Evolutionary conservation across 495 filamentous ascomycete genomes (phyloP).

Genomic region (Neurospora sp.): DNA sequence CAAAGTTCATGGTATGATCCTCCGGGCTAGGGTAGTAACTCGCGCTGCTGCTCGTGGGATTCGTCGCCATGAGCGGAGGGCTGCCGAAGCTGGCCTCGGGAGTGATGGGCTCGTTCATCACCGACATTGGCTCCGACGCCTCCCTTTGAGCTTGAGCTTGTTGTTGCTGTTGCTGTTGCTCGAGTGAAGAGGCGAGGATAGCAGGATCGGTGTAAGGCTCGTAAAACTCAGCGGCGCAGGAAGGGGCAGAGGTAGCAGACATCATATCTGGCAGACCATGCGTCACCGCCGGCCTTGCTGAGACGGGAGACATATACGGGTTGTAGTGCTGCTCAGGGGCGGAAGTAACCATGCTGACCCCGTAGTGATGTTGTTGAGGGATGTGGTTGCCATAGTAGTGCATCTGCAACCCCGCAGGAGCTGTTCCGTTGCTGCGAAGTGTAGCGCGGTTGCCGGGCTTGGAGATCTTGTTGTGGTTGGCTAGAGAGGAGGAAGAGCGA

Average conservation of each 20-base stretch:
- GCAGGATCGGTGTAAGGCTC: not conserved
- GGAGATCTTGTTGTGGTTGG: not conserved
- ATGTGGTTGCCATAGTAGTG: not conserved
- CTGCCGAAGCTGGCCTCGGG: constrained; percentile 4
- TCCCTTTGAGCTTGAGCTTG: not conserved
- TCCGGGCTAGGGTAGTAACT: not conserved
- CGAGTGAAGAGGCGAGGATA: not conserved
- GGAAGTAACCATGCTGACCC: not conserved
- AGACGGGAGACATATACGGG: not conserved
- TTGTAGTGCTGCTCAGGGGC: not conserved
- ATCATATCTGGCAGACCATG: not conserved
- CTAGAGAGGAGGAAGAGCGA: not conserved
- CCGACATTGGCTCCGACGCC: not conserved
- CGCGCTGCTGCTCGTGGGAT: not conserved
- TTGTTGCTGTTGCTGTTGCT: not conserved
- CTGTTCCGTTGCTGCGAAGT: not conserved
- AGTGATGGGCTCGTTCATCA: constrained; percentile 10
- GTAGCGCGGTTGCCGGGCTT: not conserved
- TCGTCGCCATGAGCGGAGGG: not conserved
- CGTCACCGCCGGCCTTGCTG: not conserved
- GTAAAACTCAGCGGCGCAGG: not conserved
- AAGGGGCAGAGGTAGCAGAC: not conserved
- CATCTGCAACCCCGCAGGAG: not conserved
- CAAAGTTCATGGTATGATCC: not conserved
- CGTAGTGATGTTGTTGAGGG: not conserved